Base-by-base conservation (phyloP, 2,329 filamentous ascomycete species). In the Diaporthe citriasiana region DNA sequence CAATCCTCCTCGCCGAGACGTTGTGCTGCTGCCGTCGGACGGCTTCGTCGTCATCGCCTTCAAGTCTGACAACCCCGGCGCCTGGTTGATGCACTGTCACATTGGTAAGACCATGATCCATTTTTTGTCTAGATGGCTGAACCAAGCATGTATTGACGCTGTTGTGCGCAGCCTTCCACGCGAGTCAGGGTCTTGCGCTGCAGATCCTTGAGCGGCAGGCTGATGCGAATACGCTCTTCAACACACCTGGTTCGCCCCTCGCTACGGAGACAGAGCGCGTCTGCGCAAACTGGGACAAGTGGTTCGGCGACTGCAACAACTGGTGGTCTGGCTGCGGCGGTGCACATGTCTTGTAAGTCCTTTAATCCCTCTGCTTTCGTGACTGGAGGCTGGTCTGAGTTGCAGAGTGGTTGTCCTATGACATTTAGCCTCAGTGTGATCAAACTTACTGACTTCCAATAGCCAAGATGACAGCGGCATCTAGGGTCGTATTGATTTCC, bases 1-100 rank as follows among this genome's bases (percentile, higher is more conserved):
- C 66, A 90, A 89, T 78, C 87, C 89, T 1, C 84, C 86, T 35
- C 86, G 89, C 13, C 84, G 89, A 47, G 88, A 90, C 76, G 86
- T 87, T 2, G 87, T 87, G 8, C 83, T 87, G 76, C 82, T 90
- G 3, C 84, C 83, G 0, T 78, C 78, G 1, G 76, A 77, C 13
- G 87, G 87, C 0, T 85, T 86, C 78, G 71, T 88, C 4, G 85
- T 88, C n/a, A 81, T 90, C 70, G 87, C 86, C 2, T 87, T 88
- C 75, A 80, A 86, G 77, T 83, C 84, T 0, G 82, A 85, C 72
- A 90, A 89, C 78, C 85, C 87, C 1, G 87, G 87, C 0, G 80
- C 81, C 0, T 88, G 87, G 87, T 78, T 87, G 1, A 83, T 88
- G 76, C 87, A 88, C 77, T 89, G 87, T 77, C 87, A 88, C 77